Percentiles rank a stretch among this genome's conserved stretches.
These are phyloP conservation scores for Colletotrichum lini DNA, from an alignment of 2,329 filamentous ascomycete genomes.

Conservation along the genomic window DNA sequence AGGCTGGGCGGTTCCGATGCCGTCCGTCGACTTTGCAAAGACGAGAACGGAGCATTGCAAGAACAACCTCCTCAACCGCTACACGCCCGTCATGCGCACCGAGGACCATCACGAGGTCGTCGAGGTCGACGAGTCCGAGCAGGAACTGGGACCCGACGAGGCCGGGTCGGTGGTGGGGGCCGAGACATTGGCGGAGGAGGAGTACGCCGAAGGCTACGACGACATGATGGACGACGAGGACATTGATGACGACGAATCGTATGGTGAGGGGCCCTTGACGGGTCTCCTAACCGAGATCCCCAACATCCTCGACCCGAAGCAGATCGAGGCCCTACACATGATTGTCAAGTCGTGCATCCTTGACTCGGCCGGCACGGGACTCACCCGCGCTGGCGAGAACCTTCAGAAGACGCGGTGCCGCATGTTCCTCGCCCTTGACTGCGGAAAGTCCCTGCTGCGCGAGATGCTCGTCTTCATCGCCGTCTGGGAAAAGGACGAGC, in stretches of 20 bases:
- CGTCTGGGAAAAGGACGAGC: conserved; percentile 95
- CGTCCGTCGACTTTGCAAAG: conserved; percentile 72
- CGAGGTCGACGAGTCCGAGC: conserved; percentile 65
- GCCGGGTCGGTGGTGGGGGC: conserved; percentile 23
- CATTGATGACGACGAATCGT: conserved; percentile 83
- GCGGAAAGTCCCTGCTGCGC: conserved; percentile 88
- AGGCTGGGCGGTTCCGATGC: conserved; percentile 72
- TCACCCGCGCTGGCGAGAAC: conserved; percentile 79
- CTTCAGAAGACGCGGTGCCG: conserved; percentile 92
- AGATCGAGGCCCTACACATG: conserved; percentile 97
- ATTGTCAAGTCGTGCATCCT: conserved; percentile 96
- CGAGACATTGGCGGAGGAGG: conserved; percentile 31
- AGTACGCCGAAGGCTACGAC: conserved; percentile 54
- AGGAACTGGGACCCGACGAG: conserved; percentile 65
- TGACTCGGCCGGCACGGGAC: conserved; percentile 80
- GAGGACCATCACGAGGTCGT: conserved; percentile 60
- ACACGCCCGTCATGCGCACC: conserved; percentile 55
- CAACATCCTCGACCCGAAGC: conserved; percentile 92
- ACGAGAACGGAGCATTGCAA: conserved; percentile 71
- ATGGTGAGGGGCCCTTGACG: conserved; percentile 82
- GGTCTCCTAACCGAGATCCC: conserved; percentile 94
- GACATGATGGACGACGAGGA: conserved; percentile 77
- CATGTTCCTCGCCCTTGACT: conserved; percentile 90
- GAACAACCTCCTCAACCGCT: conserved; percentile 71
- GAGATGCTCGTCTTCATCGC: conserved; percentile 97